Conservation (phyloP, 2,329 filamentous ascomycete genomes). For the Amauroascus verrucosus region DNA sequence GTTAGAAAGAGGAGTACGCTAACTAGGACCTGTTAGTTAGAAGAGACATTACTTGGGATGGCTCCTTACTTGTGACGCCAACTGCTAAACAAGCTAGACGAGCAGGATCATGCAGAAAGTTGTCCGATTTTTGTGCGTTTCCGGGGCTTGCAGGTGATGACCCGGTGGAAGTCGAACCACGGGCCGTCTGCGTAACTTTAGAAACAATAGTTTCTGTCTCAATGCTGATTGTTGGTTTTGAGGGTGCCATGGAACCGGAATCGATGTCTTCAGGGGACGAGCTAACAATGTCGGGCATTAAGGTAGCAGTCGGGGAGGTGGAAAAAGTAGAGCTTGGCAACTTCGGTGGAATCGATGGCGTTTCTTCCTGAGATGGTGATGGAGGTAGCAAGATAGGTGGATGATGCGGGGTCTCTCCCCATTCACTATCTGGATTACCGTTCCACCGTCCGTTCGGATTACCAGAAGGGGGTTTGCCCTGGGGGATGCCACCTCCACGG, state of each 20-base stretch:
- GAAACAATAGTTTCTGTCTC: background rate
- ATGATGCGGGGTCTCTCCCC: background rate
- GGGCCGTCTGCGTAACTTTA: background rate
- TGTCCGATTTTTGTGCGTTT: background rate
- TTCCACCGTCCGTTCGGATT: background rate
- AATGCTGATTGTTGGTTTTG: background rate
- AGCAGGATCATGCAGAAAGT: slow-evolving; percentile 5
- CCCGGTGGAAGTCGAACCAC: background rate
- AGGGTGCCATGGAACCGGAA: background rate
- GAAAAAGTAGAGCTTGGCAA: background rate
- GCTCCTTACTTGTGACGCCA: slow-evolving; percentile 6
- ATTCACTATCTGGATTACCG: background rate
- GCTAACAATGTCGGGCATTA: background rate
- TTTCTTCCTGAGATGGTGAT: background rate
- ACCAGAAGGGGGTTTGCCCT: background rate
- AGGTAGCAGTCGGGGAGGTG: background rate
- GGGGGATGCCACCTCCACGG: background rate
- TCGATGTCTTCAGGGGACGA: background rate
- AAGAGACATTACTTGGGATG: background rate
- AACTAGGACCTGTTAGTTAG: background rate
- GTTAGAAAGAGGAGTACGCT: background rate
- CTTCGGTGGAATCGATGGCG: background rate
- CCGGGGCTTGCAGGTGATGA: background rate
- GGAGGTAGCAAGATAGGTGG: background rate
- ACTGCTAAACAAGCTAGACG: slow-evolving; percentile 5